phyloP scores from a whole-genome alignment of 2,329 filamentous ascomycete genomes.

The Chaetomium olivaceum region DNA sequence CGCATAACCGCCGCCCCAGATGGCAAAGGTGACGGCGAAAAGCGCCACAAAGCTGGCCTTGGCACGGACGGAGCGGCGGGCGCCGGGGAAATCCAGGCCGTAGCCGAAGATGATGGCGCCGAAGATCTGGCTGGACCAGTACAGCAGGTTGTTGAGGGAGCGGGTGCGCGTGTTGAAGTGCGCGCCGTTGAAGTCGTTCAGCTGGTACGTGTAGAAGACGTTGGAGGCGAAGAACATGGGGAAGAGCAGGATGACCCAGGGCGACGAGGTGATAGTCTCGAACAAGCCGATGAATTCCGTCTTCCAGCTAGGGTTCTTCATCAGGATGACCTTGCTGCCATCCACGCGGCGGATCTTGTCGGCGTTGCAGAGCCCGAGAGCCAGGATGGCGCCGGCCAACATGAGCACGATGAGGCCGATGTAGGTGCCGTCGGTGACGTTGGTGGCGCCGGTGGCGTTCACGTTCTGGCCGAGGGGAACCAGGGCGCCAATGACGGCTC shows the following conservation, averaged over 20 bases:
- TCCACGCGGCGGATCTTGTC: conserved; percentile 72
- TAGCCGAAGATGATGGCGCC: conserved; percentile 74
- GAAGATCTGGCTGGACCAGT: conserved; percentile 77
- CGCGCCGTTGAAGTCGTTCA: conserved; percentile 65
- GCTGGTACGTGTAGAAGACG: conserved; percentile 81
- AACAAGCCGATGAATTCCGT: conserved; percentile 75
- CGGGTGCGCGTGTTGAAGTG: conserved; percentile 73
- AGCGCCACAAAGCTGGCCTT: conserved; percentile 63
- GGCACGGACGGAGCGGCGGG: conserved; percentile 68
- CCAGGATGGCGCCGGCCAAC: conserved; percentile 67
- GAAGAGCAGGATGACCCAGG: conserved; percentile 74
- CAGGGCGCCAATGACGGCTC: conserved; percentile 80
- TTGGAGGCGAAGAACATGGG: conserved; percentile 81
- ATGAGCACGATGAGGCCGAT: conserved; percentile 86
- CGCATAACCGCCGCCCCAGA: conserved; percentile 82
- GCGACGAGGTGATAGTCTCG: conserved; percentile 69
- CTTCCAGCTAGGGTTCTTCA: conserved; percentile 87
- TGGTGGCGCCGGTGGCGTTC: conserved; percentile 49
- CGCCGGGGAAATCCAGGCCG: conserved; percentile 60
- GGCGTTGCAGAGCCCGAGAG: conserved; percentile 70
- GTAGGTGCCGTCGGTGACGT: conserved; percentile 78
- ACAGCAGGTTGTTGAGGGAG: conserved; percentile 74
- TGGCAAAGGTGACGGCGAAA: conserved; percentile 68
- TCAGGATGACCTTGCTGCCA: conserved; percentile 77
- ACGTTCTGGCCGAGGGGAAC: conserved; percentile 76